Evolutionary conservation across 1,284 basidiomycete genomes (phyloP).

Genomic region (Ustilago tritici): DNA sequence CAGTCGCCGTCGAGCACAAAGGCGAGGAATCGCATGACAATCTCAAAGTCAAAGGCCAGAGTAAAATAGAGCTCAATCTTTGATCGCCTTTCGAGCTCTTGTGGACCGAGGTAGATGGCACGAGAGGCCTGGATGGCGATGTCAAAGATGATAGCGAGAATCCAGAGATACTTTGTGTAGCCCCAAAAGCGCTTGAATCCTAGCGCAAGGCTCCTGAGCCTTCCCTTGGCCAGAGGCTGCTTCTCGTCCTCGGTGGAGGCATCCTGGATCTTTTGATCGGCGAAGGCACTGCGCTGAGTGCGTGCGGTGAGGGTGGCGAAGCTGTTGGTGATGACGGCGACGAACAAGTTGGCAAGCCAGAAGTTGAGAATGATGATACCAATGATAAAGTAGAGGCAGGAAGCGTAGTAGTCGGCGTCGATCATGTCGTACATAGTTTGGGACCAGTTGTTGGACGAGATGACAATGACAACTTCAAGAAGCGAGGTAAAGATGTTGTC

Average conservation of each 20-base stretch:
- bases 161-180: conserved; percentile 70
- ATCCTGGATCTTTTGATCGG: conserved; percentile 71
- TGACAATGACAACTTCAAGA: conserved; percentile 86
- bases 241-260: conserved; percentile 18
- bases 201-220: conserved; percentile 51
- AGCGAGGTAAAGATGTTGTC: conserved; percentile 88
- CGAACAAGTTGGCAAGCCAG: conserved; percentile 86
- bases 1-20: conserved; percentile 83
- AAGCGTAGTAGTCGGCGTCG: conserved; percentile 89
- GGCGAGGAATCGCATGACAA: conserved; percentile 77
- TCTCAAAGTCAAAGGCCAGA: conserved; percentile 88
- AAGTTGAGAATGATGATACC: conserved; percentile 71
- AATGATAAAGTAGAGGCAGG: conserved; percentile 88
- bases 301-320: conserved; percentile 89
- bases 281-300: conserved; percentile 93
- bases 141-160: conserved; percentile 74
- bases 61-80: conserved; percentile 85
- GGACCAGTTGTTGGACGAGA: conserved; percentile 74
- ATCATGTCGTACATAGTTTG: conserved; percentile 90
- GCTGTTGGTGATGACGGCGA: conserved; percentile 95
- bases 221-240: conserved; percentile 15
- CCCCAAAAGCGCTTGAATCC: conserved; percentile 64
- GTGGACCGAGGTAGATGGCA: conserved; percentile 71
- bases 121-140: conserved; percentile 84
- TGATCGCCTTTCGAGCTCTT: conserved; percentile 26